Evolutionary conservation across 2,329 filamentous ascomycete genomes (phyloP).

Genomic region (Colletotrichum sp.): DNA sequence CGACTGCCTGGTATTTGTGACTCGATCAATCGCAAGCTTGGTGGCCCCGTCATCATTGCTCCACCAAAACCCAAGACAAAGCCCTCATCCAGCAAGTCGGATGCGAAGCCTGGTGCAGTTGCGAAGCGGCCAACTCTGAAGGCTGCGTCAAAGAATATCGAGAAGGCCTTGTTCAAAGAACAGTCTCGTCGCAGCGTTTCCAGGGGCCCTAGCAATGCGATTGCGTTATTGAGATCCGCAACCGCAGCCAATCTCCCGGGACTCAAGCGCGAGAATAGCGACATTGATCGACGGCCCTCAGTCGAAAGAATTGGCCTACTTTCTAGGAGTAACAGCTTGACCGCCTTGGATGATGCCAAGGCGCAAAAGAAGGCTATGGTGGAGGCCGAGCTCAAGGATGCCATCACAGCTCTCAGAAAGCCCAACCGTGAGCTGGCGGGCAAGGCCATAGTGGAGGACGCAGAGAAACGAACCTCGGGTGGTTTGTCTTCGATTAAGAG

Average conservation of each 20-base stretch:
- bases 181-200: slow-evolving; percentile 58
- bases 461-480: slow-evolving; percentile 62
- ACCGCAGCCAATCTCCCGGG: slow-evolving; percentile 65
- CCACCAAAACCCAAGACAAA: slow-evolving; percentile 56
- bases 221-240: slow-evolving; percentile 71
- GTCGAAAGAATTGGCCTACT: slow-evolving; percentile 46
- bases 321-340: slow-evolving; percentile 50
- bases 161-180: slow-evolving; percentile 67
- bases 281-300: slow-evolving; percentile 39
- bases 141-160: slow-evolving; percentile 57
- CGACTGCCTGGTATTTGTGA: slow-evolving; percentile 76
- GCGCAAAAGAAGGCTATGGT: slow-evolving; percentile 69
- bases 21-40: slow-evolving; percentile 76
- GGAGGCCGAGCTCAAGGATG: slow-evolving; percentile 74
- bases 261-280: slow-evolving; percentile 73
- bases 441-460: slow-evolving; percentile 69
- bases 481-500: slow-evolving; percentile 53
- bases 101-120: slow-evolving; percentile 56
- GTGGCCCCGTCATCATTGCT: slow-evolving; percentile 69
- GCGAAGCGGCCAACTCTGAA: slow-evolving; percentile 50
- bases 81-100: slow-evolving; percentile 43
- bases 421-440: slow-evolving; percentile 76
- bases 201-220: slow-evolving; percentile 60
- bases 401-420: slow-evolving; percentile 75
- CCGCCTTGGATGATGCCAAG: slow-evolving; percentile 59